Percentiles rank a stretch among this genome's conserved stretches.
Conservation (phyloP, 495 filamentous ascomycete genomes). For the Neurospora discreta region DNA sequence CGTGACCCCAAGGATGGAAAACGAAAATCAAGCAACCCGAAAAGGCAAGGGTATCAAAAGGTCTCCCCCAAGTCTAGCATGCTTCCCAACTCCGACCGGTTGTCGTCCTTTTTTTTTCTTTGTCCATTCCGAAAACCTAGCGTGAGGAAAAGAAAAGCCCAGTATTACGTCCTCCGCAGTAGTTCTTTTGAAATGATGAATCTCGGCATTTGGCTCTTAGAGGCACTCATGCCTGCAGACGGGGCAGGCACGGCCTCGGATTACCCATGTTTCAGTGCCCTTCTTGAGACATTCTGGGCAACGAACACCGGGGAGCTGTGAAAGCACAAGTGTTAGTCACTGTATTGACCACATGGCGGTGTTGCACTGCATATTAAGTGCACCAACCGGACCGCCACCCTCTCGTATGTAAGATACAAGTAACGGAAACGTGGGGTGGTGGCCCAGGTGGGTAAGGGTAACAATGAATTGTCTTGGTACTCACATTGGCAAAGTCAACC, state of each 20-base stretch:
- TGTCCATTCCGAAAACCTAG: neutral
- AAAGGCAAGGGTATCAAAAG: neutral
- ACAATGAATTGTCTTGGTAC: neutral
- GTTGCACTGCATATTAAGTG: neutral
- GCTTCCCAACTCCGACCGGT: neutral
- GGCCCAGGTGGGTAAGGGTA: neutral
- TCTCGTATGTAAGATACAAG: neutral
- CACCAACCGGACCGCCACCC: neutral
- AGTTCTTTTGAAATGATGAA: neutral
- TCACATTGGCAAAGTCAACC: neutral
- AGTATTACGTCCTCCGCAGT: neutral
- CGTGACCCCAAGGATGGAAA: neutral
- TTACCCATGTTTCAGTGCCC: constrained; percentile 32
- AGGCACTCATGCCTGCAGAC: constrained; percentile 23
- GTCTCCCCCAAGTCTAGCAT: neutral
- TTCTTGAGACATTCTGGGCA: constrained; percentile 28
- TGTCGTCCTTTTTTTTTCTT: neutral
- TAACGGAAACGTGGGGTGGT: neutral
- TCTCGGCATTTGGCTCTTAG: constrained; percentile 1
- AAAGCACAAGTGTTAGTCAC: constrained; percentile 1
- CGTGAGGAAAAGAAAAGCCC: neutral
- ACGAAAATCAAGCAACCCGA: neutral
- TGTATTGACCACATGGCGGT: constrained; percentile 6
- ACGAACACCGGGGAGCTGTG: constrained; percentile 18
- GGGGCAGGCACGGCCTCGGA: constrained; percentile 25